Percentiles rank a stretch among this genome's conserved stretches.
phyloP scores from a whole-genome alignment of 2,329 filamentous ascomycete species.

The Ascocoryne sarcoides region DNA sequence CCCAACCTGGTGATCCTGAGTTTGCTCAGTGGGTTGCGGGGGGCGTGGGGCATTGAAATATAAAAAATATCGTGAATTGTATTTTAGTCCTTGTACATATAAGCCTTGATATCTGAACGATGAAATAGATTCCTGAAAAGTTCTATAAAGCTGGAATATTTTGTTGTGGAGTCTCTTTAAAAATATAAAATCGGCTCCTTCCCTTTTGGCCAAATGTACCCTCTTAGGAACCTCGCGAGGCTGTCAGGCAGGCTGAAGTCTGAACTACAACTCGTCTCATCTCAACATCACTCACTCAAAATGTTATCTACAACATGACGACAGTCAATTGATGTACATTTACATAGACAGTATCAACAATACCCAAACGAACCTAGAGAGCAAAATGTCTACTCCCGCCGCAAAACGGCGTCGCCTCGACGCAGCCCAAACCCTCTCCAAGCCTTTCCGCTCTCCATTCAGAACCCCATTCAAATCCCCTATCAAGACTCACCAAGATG shows the following conservation, averaged over 20 bases:
- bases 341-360: constrained; percentile 22
- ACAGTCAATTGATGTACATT: constrained; percentile 18
- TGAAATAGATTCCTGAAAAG: neutral
- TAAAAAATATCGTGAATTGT: constrained; percentile 2
- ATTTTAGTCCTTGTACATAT: constrained; percentile 15
- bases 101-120: constrained; percentile 1
- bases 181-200: neutral
- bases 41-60: constrained; percentile 50
- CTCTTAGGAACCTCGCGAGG: neutral
- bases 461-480: constrained; percentile 34
- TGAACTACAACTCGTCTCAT: neutral
- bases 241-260: neutral
- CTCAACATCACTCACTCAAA: constrained; percentile 6
- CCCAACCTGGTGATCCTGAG: constrained; percentile 57
- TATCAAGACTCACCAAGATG: too few species aligned
- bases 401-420: constrained; percentile 55
- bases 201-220: neutral
- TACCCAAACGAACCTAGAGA: constrained; percentile 2
- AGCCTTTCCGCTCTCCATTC: constrained; percentile 66
- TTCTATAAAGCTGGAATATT: neutral
- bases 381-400: constrained; percentile 39
- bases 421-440: constrained; percentile 49
- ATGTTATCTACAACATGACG: constrained; percentile 10
- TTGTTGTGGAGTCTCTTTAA: neutral
- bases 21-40: constrained; percentile 57